A percentile compares a stretch with the other conserved stretches of the same genome.
phyloP scores from a whole-genome alignment of 2,329 filamentous ascomycete genomes.

The Geosmithia putterillii region DNA sequence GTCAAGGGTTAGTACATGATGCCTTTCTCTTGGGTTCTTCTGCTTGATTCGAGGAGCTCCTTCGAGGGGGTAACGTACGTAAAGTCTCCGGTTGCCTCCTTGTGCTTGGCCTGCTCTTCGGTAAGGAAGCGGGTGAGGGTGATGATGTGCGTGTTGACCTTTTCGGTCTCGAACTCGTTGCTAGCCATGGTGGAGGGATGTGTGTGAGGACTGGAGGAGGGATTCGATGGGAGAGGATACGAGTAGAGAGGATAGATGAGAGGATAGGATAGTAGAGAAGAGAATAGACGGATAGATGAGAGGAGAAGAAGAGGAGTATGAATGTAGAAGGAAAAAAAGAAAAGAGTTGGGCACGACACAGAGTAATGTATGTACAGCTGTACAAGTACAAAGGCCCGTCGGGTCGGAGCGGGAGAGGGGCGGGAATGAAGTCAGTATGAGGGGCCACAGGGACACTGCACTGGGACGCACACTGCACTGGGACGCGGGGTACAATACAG shows the following conservation, averaged over 20 bases:
- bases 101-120: conserved; percentile 87
- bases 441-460: too few relatives aligned
- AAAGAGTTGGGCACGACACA: background rate
- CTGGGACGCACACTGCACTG: too few relatives aligned
- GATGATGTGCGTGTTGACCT: conserved; percentile 91
- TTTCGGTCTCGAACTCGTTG: conserved; percentile 47
- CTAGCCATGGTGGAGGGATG: conserved; percentile 1
- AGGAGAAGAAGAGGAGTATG: conserved; percentile 3
- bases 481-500: conserved; percentile 1
- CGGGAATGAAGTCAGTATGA: conserved; percentile 3
- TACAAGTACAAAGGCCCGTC: conserved; percentile 1
- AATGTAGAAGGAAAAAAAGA: background rate
- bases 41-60: too few relatives aligned
- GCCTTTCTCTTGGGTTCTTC: too few relatives aligned
- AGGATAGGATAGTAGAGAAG: background rate
- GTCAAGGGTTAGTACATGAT: background rate
- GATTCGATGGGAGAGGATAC: background rate
- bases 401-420: conserved; percentile 2
- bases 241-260: background rate
- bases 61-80: conserved; percentile 56
- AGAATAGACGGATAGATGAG: too few relatives aligned
- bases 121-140: conserved; percentile 92
- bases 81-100: conserved; percentile 95
- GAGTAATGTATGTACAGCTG: too few relatives aligned
- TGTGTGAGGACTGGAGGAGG: conserved; percentile 2